Percentiles rank a stretch among this genome's conserved stretches.
These are phyloP conservation scores for Sporothrix luriei DNA, from an alignment of 2,329 filamentous ascomycete genomes.

Conservation along the genomic window DNA sequence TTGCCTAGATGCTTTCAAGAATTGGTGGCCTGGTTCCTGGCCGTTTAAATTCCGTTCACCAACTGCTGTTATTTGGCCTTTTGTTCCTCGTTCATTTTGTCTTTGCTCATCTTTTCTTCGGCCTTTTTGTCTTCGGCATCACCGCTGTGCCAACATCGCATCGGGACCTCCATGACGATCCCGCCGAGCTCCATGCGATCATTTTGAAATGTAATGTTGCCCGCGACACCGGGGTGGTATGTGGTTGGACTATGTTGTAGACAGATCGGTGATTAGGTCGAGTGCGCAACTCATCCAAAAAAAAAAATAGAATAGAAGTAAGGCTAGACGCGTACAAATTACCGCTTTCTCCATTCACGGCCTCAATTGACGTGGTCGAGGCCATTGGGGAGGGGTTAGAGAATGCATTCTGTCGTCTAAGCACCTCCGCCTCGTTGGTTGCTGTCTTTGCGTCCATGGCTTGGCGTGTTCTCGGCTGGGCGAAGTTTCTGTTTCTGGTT, in stretches of 20 bases:
- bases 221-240: not conserved
- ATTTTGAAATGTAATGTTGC: not conserved
- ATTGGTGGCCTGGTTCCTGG: not conserved
- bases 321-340: not conserved
- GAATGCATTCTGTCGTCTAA: not conserved
- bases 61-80: not conserved
- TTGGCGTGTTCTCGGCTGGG: not conserved
- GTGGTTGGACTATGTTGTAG: not conserved
- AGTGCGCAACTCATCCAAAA: not conserved
- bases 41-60: not conserved
- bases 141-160: not conserved
- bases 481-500: not conserved
- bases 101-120: too few species aligned
- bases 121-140: not conserved
- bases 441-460: not conserved
- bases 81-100: not conserved
- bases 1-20: too few species aligned
- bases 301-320: not conserved
- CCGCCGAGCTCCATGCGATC: not conserved
- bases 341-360: not conserved
- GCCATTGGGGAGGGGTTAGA: not conserved
- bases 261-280: not conserved
- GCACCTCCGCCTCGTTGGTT: not conserved
- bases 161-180: not conserved
- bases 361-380: not conserved